phyloP scores from a whole-genome alignment of 148 eudicot genomes.

The Oxyria digyna region DNA sequence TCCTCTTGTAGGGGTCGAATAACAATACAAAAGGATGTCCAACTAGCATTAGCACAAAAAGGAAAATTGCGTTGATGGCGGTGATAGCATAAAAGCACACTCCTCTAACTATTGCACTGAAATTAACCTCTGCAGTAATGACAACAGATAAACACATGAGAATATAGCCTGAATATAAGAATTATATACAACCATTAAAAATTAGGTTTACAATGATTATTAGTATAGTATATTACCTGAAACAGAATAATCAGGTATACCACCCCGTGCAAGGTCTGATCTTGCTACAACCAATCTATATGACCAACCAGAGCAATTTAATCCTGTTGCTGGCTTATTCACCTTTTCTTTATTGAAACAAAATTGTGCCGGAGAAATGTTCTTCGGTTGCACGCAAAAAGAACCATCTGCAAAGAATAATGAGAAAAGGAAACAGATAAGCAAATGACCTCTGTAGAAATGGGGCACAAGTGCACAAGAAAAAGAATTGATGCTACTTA shows the following conservation, averaged over 20 bases:
- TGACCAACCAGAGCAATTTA: conserved; percentile 12
- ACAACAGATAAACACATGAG: not conserved
- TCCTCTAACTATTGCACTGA: conserved; percentile 55
- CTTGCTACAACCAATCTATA: conserved; percentile 37
- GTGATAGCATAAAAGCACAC: conserved; percentile 54
- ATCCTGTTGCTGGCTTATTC: conserved; percentile 12
- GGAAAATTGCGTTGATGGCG: conserved; percentile 40
- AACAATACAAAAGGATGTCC: conserved; percentile 80
- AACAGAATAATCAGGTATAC: conserved; percentile 41
- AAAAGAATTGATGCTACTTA: not conserved
- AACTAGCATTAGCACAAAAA: conserved; percentile 64
- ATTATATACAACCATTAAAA: not conserved
- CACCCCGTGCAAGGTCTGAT: conserved; percentile 54
- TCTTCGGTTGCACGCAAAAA: conserved; percentile 13
- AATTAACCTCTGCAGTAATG: conserved; percentile 32
- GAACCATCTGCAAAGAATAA: conserved; percentile 15
- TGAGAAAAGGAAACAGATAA: not conserved
- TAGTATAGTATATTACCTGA: conserved; percentile 37
- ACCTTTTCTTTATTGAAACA: conserved; percentile 17
- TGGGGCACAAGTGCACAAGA: not conserved
- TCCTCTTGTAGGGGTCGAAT: conserved; percentile 63
- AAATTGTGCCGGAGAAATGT: conserved; percentile 14
- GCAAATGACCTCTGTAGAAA: not conserved
- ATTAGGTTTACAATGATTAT: not conserved
- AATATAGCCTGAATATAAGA: not conserved